phyloP scores from a whole-genome alignment of 2,329 filamentous ascomycete genomes.

The Fusarium falciforme region DNA sequence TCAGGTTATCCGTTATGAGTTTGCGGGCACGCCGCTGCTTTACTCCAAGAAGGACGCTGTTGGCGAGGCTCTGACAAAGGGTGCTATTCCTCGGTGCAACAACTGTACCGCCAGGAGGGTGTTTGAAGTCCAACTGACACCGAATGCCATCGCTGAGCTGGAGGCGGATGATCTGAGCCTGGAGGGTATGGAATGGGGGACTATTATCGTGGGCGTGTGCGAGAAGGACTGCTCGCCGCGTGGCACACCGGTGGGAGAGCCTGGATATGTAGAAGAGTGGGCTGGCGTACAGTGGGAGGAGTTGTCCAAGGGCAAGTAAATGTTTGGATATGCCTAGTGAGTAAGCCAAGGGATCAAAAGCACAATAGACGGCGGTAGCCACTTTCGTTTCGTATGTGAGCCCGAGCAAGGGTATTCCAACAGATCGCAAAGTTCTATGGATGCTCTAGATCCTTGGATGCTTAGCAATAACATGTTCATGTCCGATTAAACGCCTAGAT shows the following conservation, averaged over 20 bases:
- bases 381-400: slow-evolving; percentile 14
- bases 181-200: slow-evolving; percentile 99
- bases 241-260: slow-evolving; percentile 68
- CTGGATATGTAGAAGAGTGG: slow-evolving; percentile 94
- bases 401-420: slow-evolving; percentile 31
- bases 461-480: slow-evolving; percentile 52
- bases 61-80: slow-evolving; percentile 69
- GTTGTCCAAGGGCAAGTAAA: slow-evolving; percentile 55
- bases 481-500: slow-evolving; percentile 52
- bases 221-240: slow-evolving; percentile 77
- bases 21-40: slow-evolving; percentile 77
- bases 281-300: slow-evolving; percentile 99
- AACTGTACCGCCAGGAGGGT: slow-evolving; percentile 80
- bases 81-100: slow-evolving; percentile 77
- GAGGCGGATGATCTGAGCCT: slow-evolving; percentile 79
- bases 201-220: slow-evolving; percentile 88
- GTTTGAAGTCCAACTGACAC: slow-evolving; percentile 94
- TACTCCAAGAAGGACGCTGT: slow-evolving; percentile 83
- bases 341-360: slow-evolving; percentile 20
- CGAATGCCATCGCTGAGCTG: slow-evolving; percentile 88
- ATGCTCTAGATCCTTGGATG: slow-evolving; percentile 47
- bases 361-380: slow-evolving; percentile 3
- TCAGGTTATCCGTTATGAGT: slow-evolving; percentile 85
- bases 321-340: neutral
- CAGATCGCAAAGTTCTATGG: slow-evolving; percentile 46